Conservation (phyloP, 805 yeast genomes). For the Starmerella gropengiesseri region DNA sequence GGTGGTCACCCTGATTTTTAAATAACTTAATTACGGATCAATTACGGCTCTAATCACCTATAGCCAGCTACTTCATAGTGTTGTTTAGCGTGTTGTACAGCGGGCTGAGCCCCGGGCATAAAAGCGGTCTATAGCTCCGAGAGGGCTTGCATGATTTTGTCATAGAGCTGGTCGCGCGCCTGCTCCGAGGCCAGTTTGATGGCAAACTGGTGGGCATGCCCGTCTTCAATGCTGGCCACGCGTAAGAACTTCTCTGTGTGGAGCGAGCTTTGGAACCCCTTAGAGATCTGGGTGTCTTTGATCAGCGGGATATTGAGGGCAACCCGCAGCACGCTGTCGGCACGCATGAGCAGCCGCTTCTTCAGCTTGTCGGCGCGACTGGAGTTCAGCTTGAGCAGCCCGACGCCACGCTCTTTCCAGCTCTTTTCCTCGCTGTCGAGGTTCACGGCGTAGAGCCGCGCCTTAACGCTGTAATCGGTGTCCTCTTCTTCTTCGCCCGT, state of each 20-base stretch:
- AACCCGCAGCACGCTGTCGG: conserved; percentile 74
- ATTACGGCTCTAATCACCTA: too few relatives aligned
- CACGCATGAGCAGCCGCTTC: conserved; percentile 77
- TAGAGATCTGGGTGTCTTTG: conserved; percentile 48
- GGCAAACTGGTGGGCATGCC: conserved; percentile 72
- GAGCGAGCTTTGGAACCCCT: conserved; percentile 80
- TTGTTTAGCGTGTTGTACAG: not conserved
- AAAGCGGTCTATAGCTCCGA: not conserved
- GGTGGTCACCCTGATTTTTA: conserved; percentile 75
- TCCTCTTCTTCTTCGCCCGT: conserved; percentile 90
- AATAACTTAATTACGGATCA: not conserved
- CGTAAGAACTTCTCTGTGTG: conserved; percentile 76
- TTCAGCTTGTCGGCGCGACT: conserved; percentile 29
- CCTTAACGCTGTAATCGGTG: conserved; percentile 54
- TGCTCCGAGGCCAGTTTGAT: conserved; percentile 57
- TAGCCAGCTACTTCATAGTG: not conserved
- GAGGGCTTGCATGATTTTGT: conserved; percentile 22
- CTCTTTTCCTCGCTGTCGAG: conserved; percentile 63
- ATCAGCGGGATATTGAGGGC: conserved; percentile 65
- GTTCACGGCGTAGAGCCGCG: conserved; percentile 57
- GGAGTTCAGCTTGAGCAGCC: conserved; percentile 67
- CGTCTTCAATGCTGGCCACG: conserved; percentile 53
- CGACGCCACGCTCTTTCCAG: conserved; percentile 95
- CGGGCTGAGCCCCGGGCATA: not conserved
- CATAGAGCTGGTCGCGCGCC: conserved; percentile 47